Conservation (phyloP, 352 stramenopile genomes). For the Aphanomyces cochlioides region DNA sequence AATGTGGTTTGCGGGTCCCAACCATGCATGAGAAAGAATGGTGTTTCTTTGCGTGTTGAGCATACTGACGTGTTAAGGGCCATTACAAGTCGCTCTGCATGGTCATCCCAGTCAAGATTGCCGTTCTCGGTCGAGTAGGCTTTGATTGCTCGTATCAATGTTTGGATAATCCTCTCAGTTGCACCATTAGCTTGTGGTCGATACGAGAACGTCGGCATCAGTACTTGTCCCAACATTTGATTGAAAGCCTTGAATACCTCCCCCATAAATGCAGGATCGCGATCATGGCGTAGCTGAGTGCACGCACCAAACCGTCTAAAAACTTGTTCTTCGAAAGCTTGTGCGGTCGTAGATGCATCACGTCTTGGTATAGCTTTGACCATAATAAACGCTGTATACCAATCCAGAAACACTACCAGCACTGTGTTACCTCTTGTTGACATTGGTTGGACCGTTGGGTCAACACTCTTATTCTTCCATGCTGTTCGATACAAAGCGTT, state of each 20-base stretch:
- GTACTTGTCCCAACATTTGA: not conserved
- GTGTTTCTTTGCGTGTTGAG: not conserved
- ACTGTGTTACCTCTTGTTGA: too few relatives aligned
- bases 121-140: not conserved
- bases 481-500: too few relatives aligned
- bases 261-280: not conserved
- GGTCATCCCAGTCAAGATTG: not conserved
- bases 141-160: not conserved
- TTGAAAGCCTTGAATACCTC: not conserved
- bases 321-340: not conserved
- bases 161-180: not conserved
- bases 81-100: not conserved
- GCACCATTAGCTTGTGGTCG: not conserved
- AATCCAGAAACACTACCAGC: too few relatives aligned
- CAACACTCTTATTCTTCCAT: too few relatives aligned
- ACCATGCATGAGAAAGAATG: constrained; percentile 1
- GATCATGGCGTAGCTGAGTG: not conserved
- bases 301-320: not conserved
- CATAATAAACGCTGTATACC: too few relatives aligned
- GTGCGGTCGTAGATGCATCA: too few relatives aligned
- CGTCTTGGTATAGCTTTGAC: too few relatives aligned
- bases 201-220: not conserved
- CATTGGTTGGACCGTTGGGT: too few relatives aligned
- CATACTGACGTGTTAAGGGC: not conserved
- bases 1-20: constrained; percentile 1